Conservation (phyloP, 164 flowering plant species). For the Nelumbo lutea region DNA sequence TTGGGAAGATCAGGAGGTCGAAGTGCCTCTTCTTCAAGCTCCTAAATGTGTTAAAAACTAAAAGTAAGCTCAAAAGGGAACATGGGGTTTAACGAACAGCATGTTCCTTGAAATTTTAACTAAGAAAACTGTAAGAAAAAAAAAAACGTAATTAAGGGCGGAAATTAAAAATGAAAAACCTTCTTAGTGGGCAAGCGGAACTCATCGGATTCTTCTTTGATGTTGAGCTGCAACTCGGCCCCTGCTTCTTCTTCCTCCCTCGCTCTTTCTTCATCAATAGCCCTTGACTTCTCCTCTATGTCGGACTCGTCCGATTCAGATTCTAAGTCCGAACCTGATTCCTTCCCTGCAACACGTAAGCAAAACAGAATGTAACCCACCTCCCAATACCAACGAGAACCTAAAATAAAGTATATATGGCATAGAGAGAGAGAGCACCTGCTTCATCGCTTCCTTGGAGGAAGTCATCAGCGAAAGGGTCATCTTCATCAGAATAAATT, state of each 20-base stretch:
- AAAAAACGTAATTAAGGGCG: background rate
- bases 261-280: constrained; percentile 43
- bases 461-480: constrained; percentile 59
- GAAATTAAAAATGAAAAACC: constrained; percentile 32
- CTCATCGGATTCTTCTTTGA: constrained; percentile 74
- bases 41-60: constrained; percentile 33
- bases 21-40: constrained; percentile 69
- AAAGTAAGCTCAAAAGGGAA: constrained; percentile 1
- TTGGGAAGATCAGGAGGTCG: constrained; percentile 73
- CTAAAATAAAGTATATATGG: background rate
- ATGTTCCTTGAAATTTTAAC: too few relatives aligned
- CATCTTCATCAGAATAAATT: constrained; percentile 51
- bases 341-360: constrained; percentile 27
- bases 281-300: constrained; percentile 48
- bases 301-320: constrained; percentile 49
- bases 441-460: constrained; percentile 60
- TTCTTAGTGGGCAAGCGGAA: constrained; percentile 73
- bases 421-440: constrained; percentile 10
- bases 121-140: too few relatives aligned
- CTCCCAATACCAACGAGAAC: background rate
- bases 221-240: constrained; percentile 64
- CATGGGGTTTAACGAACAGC: background rate
- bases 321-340: constrained; percentile 34
- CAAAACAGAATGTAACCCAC: background rate
- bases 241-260: constrained; percentile 49